Evolutionary conservation across 805 yeast species (phyloP), one percentile per base, ranked within the genome.

Genomic region (Hermanozyma aechmeae): DNA sequence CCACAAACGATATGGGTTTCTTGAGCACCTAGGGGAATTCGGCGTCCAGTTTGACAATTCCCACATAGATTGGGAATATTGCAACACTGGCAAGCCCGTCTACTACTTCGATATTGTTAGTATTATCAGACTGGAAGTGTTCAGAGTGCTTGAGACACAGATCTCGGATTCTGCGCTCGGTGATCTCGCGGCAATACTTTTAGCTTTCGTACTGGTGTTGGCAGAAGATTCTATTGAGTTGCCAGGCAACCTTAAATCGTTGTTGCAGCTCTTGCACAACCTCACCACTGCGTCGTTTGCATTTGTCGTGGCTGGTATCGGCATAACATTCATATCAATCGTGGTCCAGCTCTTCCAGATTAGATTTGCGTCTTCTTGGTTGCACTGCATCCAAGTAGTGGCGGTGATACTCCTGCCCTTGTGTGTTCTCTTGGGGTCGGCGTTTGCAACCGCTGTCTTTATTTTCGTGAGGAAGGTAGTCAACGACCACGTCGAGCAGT

Each of bases 361-460:
- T 68, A 31, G 42, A 63, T 56, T 45, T 65, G 45, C 50, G 71
- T 46, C 53, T 61, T n/a, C 61, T 48, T 64, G 50, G 67, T 66
- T 42, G 54, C 58, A 59, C 43, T 59, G 58, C 35, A 10, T 17
- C 9, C n/a, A n/a, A n/a, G n/a, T n/a, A n/a, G 30, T 65, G 29
- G 55, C 58, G n/a, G 58, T 68, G 39, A 53, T 62, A 30, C 34
- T 69, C 17, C 65, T 75, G 6, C 52, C 66, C 26, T 25, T 79
- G 5, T 24, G 70, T 13, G 57, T 72, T 1, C 17, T 67, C 6
- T 36, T 71, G 10, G 62, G 71, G 9, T 12, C 74, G 16, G 83
- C 66, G 11, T 56, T 78, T 14, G 61, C 79, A 16, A 79, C 89
- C 1, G 92, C 77, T 12, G 58, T 70, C n/a, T 79, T 59, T 56